These are phyloP conservation scores for Anisodus acutangulus DNA, from an alignment of 257 asterid species.

Conservation along the genomic window DNA sequence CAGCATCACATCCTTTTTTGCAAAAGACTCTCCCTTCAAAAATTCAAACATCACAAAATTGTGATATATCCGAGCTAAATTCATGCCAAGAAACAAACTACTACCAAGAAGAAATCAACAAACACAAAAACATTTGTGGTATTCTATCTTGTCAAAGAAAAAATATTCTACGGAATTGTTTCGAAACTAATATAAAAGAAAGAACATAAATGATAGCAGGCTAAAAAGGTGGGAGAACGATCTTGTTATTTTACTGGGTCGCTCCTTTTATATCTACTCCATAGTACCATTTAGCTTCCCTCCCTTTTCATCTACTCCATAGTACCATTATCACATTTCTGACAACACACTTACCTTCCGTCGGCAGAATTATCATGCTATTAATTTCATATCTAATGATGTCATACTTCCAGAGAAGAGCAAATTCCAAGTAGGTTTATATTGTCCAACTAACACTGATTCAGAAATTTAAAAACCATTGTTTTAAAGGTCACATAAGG, in stretches of 20 bases:
- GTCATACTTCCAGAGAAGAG: background rate
- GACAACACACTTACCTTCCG: background rate
- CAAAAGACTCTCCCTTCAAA: constrained; percentile 91
- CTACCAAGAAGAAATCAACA: background rate
- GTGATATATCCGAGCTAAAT: background rate
- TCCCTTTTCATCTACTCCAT: constrained; percentile 1
- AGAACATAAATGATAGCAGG: background rate
- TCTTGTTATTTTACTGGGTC: background rate
- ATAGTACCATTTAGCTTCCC: background rate
- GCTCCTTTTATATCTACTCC: background rate
- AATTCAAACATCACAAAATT: constrained; percentile 25
- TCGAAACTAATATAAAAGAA: background rate
- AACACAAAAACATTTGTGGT: background rate
- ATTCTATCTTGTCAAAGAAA: background rate
- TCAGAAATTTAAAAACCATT: background rate
- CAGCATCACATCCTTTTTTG: constrained; percentile 91
- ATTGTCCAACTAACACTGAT: constrained; percentile 16
- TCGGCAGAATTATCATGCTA: background rate
- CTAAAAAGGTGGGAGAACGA: background rate
- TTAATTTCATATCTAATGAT: constrained; percentile 5
- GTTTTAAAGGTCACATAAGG: background rate
- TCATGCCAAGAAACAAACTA: constrained; percentile 22
- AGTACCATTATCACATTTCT: background rate
- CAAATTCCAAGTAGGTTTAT: background rate
- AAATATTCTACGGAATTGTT: background rate